Percentiles rank a stretch among this genome's conserved stretches.
phyloP scores from a whole-genome alignment of 2,329 filamentous ascomycete species.

The Calonectria naviculata region DNA sequence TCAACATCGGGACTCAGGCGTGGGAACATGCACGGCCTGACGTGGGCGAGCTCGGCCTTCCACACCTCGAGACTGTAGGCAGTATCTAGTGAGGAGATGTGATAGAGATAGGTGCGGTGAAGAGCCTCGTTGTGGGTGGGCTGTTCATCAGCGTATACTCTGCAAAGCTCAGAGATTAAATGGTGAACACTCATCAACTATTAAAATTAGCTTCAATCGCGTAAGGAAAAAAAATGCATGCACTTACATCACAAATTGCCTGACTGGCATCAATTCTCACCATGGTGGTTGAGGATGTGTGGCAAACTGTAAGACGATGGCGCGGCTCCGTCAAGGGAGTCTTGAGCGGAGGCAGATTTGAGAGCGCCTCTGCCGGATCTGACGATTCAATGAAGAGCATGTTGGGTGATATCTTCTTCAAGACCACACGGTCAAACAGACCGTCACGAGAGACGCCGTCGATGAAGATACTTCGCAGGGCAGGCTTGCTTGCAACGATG shows the following conservation, averaged over 20 bases:
- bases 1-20: slow-evolving; percentile 44
- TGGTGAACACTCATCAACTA: slow-evolving; percentile 53
- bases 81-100: slow-evolving; percentile 41
- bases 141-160: slow-evolving; percentile 53
- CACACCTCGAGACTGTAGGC: slow-evolving; percentile 56
- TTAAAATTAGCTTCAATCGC: not conserved
- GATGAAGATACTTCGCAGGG: slow-evolving; percentile 63
- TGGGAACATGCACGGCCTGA: slow-evolving; percentile 59
- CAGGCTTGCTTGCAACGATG: slow-evolving; percentile 56
- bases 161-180: slow-evolving; percentile 59
- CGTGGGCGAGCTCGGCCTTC: slow-evolving; percentile 51
- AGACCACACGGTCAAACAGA: slow-evolving; percentile 61
- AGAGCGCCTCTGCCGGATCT: slow-evolving; percentile 50
- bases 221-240: accelerated
- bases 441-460: slow-evolving; percentile 61
- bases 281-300: slow-evolving; percentile 54
- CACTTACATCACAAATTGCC: slow-evolving; percentile 59
- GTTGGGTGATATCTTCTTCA: slow-evolving; percentile 58
- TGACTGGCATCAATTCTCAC: slow-evolving; percentile 63
- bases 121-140: slow-evolving; percentile 40
- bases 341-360: slow-evolving; percentile 53
- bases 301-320: slow-evolving; percentile 63
- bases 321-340: slow-evolving; percentile 53
- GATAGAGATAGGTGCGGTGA: slow-evolving; percentile 39
- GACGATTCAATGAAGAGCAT: slow-evolving; percentile 65